These are phyloP conservation scores for Didymella exigua DNA, from an alignment of 2,329 filamentous ascomycete genomes.

Conservation along the genomic window DNA sequence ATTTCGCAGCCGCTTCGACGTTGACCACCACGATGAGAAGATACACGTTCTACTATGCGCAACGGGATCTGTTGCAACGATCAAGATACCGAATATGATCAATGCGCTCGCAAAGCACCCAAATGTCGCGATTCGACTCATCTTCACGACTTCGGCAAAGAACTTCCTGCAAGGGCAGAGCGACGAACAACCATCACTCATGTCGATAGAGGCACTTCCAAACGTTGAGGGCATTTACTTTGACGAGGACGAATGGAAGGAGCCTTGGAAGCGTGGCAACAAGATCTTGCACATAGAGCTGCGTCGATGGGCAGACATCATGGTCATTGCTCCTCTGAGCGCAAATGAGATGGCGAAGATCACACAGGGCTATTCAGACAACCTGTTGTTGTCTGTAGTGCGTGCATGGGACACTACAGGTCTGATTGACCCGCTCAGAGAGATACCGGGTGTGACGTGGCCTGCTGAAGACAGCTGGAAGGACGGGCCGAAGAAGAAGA, in stretches of 20 bases:
- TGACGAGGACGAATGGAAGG: slow-evolving; percentile 85
- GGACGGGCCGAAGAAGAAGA: slow-evolving; percentile 51
- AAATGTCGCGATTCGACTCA: slow-evolving; percentile 77
- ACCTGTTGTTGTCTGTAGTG: slow-evolving; percentile 73
- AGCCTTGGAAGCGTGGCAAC: slow-evolving; percentile 78
- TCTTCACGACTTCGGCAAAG: slow-evolving; percentile 75
- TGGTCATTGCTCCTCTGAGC: slow-evolving; percentile 79
- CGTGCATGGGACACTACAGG: slow-evolving; percentile 81
- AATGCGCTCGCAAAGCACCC: slow-evolving; percentile 59
- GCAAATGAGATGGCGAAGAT: slow-evolving; percentile 90
- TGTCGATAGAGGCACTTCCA: slow-evolving; percentile 62
- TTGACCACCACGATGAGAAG: slow-evolving; percentile 41
- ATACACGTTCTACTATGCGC: slow-evolving; percentile 69
- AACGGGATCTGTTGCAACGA: slow-evolving; percentile 81
- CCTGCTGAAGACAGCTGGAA: slow-evolving; percentile 21
- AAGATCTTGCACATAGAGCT: slow-evolving; percentile 90
- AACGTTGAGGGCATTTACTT: slow-evolving; percentile 82
- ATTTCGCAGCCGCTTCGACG: slow-evolving; percentile 25
- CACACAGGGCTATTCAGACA: slow-evolving; percentile 76
- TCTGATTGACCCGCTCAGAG: slow-evolving; percentile 38
- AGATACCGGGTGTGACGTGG: slow-evolving; percentile 33
- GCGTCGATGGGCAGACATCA: slow-evolving; percentile 77
- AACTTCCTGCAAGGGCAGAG: slow-evolving; percentile 79
- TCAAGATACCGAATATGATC: slow-evolving; percentile 67
- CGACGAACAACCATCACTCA: slow-evolving; percentile 74